phyloP scores from a whole-genome alignment of 164 flowering plant genomes.

The Taxillus chinensis region DNA sequence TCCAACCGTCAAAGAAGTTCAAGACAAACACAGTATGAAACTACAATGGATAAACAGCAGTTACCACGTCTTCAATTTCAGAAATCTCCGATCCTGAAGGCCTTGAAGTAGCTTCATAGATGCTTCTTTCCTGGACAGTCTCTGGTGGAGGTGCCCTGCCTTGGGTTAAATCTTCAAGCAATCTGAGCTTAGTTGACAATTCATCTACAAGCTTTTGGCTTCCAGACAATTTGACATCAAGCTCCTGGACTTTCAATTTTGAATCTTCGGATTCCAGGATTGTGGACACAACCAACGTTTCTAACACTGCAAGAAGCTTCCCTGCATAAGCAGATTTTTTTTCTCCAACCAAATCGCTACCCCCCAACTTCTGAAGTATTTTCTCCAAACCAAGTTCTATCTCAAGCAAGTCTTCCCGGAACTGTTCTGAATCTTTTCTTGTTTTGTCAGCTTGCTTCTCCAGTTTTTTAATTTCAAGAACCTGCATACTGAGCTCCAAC shows the following conservation, averaged over 20 bases:
- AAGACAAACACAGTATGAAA: background rate
- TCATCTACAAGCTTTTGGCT: constrained; percentile 58
- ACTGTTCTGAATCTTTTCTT: constrained; percentile 21
- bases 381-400: constrained; percentile 34
- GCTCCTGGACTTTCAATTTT: constrained; percentile 48
- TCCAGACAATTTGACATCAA: constrained; percentile 35
- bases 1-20: background rate
- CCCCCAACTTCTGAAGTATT: constrained; percentile 47
- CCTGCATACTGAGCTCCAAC: constrained; percentile 29
- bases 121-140: constrained; percentile 48
- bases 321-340: constrained; percentile 22
- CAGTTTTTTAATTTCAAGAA: constrained; percentile 42
- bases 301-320: constrained; percentile 34
- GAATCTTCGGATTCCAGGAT: constrained; percentile 48
- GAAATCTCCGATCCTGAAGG: constrained; percentile 74
- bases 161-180: constrained; percentile 55
- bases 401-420: constrained; percentile 33
- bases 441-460: constrained; percentile 36
- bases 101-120: constrained; percentile 46
- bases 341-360: constrained; percentile 34
- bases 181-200: constrained; percentile 49
- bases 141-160: constrained; percentile 31
- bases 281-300: constrained; percentile 33
- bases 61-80: constrained; percentile 81
- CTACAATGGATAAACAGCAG: background rate